phyloP scores from a whole-genome alignment of 306 rosid genomes.

The Herpetospermum pedunculosum region DNA sequence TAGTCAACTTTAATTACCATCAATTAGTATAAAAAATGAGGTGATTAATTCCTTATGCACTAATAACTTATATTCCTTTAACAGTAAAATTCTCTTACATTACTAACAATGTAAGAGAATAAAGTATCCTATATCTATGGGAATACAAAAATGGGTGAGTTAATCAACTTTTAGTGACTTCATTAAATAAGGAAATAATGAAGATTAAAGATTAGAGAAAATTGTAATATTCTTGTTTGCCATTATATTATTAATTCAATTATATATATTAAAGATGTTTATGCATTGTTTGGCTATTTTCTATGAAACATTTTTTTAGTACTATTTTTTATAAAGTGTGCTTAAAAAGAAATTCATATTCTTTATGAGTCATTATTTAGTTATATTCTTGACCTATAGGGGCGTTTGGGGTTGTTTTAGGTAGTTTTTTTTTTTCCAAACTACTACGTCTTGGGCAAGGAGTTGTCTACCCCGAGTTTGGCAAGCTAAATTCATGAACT shows the following conservation, averaged over 20 bases:
- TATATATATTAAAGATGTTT: conserved; percentile 1
- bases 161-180: neutral
- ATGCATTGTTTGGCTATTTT: neutral
- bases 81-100: neutral
- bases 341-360: neutral
- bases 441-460: too few species aligned
- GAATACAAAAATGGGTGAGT: conserved; percentile 4
- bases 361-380: neutral
- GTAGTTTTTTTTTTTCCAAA: too few species aligned
- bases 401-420: too few species aligned
- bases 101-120: neutral
- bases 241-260: neutral
- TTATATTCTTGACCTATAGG: neutral
- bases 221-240: conserved; percentile 9
- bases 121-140: neutral
- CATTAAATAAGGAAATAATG: neutral
- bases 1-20: too few species aligned
- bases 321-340: neutral
- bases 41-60: neutral
- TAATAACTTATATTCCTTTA: neutral
- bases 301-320: neutral
- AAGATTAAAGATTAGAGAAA: neutral
- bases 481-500: too few species aligned
- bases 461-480: too few species aligned
- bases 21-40: too few species aligned